Percentiles rank a stretch among this genome's conserved stretches.
These are phyloP conservation scores for Metarhizium album DNA, from an alignment of 2,329 filamentous ascomycete genomes.

Conservation along the genomic window DNA sequence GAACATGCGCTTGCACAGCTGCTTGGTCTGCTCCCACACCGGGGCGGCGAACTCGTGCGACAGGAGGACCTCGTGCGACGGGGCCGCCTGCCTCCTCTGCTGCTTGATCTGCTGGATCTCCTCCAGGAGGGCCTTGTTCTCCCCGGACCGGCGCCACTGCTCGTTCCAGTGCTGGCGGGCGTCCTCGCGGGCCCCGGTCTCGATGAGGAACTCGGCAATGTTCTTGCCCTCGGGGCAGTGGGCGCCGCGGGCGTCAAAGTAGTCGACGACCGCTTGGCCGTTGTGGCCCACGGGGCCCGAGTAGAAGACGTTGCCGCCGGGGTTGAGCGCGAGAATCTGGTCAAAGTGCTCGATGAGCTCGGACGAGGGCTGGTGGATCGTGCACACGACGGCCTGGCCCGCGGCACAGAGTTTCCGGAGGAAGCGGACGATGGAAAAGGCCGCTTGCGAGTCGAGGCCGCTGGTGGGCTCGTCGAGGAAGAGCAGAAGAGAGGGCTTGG, in stretches of 20 bases:
- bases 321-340: conserved; percentile 38
- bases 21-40: conserved; percentile 47
- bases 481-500: conserved; percentile 45
- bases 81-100: conserved; percentile 7
- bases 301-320: conserved; percentile 41
- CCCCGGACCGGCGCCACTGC: conserved; percentile 57
- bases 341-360: conserved; percentile 45
- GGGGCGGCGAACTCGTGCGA: conserved; percentile 54
- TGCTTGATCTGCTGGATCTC: conserved; percentile 54
- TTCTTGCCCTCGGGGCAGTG: conserved; percentile 48
- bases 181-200: conserved; percentile 25
- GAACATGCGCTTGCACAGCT: conserved; percentile 61
- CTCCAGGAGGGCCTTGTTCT: conserved; percentile 45
- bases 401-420: conserved; percentile 45
- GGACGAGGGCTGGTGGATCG: conserved; percentile 46
- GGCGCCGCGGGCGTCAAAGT: conserved; percentile 50
- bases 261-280: conserved; percentile 33
- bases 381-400: conserved; percentile 48
- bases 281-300: conserved; percentile 41
- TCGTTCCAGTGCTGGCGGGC: conserved; percentile 54
- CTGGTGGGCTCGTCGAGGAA: conserved; percentile 51
- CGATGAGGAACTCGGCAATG: conserved; percentile 38
- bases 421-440: conserved; percentile 48
- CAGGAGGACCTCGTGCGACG: conserved; percentile 14
- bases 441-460: conserved; percentile 43